Evolutionary conservation across 2,329 filamentous ascomycete species (phyloP).

Genomic region (Neonectria neomacrospora): DNA sequence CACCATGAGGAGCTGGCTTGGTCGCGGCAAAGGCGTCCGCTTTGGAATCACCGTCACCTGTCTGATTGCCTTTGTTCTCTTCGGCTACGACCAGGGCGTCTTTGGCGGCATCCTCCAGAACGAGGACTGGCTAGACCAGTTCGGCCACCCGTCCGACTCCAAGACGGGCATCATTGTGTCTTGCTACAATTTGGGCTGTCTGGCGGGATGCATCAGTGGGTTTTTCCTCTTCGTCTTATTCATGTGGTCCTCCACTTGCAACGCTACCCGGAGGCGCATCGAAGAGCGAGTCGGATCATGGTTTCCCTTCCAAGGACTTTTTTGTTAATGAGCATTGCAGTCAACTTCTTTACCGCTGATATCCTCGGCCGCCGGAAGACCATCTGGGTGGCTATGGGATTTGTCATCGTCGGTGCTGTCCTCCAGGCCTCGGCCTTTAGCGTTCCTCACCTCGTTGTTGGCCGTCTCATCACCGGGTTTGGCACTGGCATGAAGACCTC

Average conservation of each 20-base stretch:
- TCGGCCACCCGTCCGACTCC: slow-evolving; percentile 41
- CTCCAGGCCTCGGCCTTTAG: slow-evolving; percentile 63
- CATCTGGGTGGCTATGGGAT: slow-evolving; percentile 62
- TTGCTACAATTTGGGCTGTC: slow-evolving; percentile 55
- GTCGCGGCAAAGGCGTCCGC: slow-evolving; percentile 40
- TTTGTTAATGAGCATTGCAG: slow-evolving; percentile 3
- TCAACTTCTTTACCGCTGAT: slow-evolving; percentile 64
- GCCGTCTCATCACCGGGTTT: slow-evolving; percentile 61
- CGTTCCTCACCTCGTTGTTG: slow-evolving; percentile 61
- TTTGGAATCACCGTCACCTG: slow-evolving; percentile 36
- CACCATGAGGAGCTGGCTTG: slow-evolving; percentile 39
- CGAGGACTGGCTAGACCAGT: slow-evolving; percentile 53
- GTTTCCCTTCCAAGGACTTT: not conserved
- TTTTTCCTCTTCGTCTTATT: slow-evolving; percentile 55
- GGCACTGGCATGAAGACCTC: slow-evolving; percentile 56
- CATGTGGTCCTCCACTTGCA: not conserved
- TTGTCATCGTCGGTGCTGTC: slow-evolving; percentile 68
- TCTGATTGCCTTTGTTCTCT: slow-evolving; percentile 43
- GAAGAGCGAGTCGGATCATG: not conserved
- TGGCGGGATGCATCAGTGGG: slow-evolving; percentile 52
- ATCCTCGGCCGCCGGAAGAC: slow-evolving; percentile 60
- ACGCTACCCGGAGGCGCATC: not conserved
- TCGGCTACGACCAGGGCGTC: slow-evolving; percentile 61
- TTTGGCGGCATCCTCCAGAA: slow-evolving; percentile 60
- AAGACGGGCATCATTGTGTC: slow-evolving; percentile 47